Evolutionary conservation across 139 green algal species (phyloP).

Genomic region (Gonium pectorale): DNA sequence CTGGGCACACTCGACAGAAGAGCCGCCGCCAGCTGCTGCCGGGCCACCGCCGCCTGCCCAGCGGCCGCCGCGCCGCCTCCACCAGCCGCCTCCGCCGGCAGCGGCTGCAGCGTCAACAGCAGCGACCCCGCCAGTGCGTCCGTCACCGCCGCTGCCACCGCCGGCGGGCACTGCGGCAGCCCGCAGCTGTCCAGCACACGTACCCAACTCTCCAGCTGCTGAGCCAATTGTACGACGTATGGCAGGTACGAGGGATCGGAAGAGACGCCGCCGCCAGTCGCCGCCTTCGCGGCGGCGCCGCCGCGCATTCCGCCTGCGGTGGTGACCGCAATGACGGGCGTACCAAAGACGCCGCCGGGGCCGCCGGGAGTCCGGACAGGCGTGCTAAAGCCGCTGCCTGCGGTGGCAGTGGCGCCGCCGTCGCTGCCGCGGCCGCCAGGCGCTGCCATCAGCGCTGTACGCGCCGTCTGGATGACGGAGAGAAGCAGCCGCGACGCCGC

Average conservation of each 20-base stretch:
- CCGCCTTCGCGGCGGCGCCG: not conserved
- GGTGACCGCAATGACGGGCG: not conserved
- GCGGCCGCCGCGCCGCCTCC: not conserved
- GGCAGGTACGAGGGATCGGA: slow-evolving; percentile 3
- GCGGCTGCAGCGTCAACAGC: slow-evolving; percentile 36
- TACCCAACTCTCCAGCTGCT: slow-evolving; percentile 13
- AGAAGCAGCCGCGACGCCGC: slow-evolving; percentile 30
- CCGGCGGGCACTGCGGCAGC: slow-evolving; percentile 34
- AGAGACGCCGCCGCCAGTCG: not conserved
- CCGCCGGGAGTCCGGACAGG: not conserved
- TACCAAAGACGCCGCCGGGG: not conserved
- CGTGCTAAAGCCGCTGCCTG: not conserved
- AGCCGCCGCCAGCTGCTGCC: slow-evolving; percentile 7
- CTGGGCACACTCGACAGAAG: slow-evolving; percentile 38
- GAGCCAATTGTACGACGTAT: not conserved
- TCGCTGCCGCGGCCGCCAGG: not conserved
- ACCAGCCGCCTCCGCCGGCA: not conserved
- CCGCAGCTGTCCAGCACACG: not conserved
- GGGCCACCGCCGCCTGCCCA: not conserved
- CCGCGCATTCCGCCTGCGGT: not conserved
- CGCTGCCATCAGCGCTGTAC: too few relatives aligned
- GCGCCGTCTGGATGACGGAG: not conserved
- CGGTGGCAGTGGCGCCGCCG: not conserved
- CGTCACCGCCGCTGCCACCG: slow-evolving; percentile 2
- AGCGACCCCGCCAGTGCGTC: slow-evolving; percentile 40